A percentile compares a stretch with the other conserved stretches of the same genome.
These are phyloP conservation scores for Apium graveolens DNA, from an alignment of 129 eudicot genomes.

Conservation along the genomic window DNA sequence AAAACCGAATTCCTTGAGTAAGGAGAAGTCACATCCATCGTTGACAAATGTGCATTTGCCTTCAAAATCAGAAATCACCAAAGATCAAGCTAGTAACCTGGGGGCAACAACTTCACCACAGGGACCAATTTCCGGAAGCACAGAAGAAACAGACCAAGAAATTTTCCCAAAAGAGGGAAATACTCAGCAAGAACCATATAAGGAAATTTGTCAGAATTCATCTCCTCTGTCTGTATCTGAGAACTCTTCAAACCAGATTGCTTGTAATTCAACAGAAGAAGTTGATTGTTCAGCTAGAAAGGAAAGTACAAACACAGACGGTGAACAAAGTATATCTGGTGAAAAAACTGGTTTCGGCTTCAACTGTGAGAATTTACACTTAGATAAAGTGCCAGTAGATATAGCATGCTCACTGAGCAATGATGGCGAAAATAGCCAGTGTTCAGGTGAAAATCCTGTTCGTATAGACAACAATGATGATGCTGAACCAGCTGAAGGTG, in stretches of 20 bases:
- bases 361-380: conserved; percentile 9
- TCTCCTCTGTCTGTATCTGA: conserved; percentile 20
- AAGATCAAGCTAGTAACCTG: conserved; percentile 22
- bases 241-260: conserved; percentile 22
- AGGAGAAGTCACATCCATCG: conserved; percentile 23
- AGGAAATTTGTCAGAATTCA: conserved; percentile 20
- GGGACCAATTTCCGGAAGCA: conserved; percentile 12
- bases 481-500: conserved; percentile 25
- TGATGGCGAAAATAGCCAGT: conserved; percentile 23
- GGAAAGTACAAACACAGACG: conserved; percentile 18
- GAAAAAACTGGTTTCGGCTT: conserved; percentile 16
- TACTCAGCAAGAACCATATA: conserved; percentile 30
- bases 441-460: conserved; percentile 23
- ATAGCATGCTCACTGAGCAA: conserved; percentile 23
- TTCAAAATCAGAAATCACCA: conserved; percentile 24
- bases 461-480: conserved; percentile 15
- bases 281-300: conserved; percentile 16
- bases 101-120: conserved; percentile 20
- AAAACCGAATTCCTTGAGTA: conserved; percentile 22
- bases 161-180: conserved; percentile 26
- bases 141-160: conserved; percentile 25
- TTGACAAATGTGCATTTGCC: conserved; percentile 17
- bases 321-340: conserved; percentile 18
- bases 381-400: conserved; percentile 18
- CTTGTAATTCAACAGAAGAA: conserved; percentile 33